Conservation (phyloP, 805 yeast species). For the Yarrowia sp. region DNA sequence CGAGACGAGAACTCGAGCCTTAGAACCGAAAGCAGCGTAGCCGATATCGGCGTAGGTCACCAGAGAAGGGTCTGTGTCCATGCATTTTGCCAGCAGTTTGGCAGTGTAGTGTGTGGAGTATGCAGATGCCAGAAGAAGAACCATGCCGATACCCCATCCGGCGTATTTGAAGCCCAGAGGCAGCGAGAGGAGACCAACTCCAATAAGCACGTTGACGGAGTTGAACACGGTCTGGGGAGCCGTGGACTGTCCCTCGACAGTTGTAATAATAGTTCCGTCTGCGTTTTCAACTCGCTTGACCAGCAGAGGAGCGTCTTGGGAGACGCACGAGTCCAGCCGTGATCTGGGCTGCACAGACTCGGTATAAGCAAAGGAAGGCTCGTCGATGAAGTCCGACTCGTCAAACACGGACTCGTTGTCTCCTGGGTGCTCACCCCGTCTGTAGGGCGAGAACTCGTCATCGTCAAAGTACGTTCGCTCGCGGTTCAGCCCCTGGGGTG, state of each 20-base stretch:
- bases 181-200: conserved; percentile 63
- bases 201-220: conserved; percentile 59
- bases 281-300: conserved; percentile 64
- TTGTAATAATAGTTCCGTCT: conserved; percentile 68
- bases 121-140: conserved; percentile 60
- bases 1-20: conserved; percentile 72
- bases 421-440: neutral
- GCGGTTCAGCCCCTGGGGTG: conserved; percentile 37
- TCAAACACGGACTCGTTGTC: conserved; percentile 25
- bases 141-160: conserved; percentile 58
- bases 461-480: conserved; percentile 63
- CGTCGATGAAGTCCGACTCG: conserved; percentile 27
- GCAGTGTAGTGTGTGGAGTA: conserved; percentile 75
- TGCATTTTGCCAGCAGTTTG: conserved; percentile 63
- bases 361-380: conserved; percentile 20
- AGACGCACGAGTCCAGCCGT: conserved; percentile 32
- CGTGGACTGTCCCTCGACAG: conserved; percentile 77
- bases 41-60: conserved; percentile 89
- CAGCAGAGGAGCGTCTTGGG: conserved; percentile 51
- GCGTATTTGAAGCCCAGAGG: conserved; percentile 60
- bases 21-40: conserved; percentile 76
- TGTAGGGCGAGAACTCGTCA: conserved; percentile 42
- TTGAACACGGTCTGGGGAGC: conserved; percentile 65
- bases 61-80: conserved; percentile 76
- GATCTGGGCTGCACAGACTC: conserved; percentile 23